Percentiles rank a stretch among this genome's conserved stretches.
phyloP scores from a whole-genome alignment of 345 rosid genomes.

The Iberis pinnata region DNA sequence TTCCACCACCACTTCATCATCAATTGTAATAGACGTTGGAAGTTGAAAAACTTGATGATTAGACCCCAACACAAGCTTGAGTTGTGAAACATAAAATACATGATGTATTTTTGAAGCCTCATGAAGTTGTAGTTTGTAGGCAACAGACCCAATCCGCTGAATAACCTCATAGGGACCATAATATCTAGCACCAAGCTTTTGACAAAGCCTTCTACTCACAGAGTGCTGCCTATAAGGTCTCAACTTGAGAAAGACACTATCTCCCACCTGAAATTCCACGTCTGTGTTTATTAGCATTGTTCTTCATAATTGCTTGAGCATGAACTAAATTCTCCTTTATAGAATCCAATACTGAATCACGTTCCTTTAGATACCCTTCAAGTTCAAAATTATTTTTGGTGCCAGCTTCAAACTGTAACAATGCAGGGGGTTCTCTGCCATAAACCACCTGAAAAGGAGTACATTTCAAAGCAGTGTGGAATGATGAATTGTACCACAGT shows the following conservation, averaged over 20 bases:
- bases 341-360: background rate
- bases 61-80: background rate
- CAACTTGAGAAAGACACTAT: background rate
- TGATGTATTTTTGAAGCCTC: background rate
- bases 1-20: background rate
- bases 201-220: background rate
- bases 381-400: background rate
- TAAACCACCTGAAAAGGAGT: background rate
- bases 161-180: background rate
- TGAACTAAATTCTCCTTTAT: background rate
- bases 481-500: too few species aligned
- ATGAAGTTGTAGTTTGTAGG: background rate
- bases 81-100: background rate
- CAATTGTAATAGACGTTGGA: too few species aligned
- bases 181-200: background rate
- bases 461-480: too few species aligned
- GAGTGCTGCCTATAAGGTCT: background rate
- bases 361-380: background rate
- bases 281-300: background rate
- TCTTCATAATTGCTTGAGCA: background rate
- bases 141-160: background rate
- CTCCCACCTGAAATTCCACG: background rate
- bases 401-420: background rate
- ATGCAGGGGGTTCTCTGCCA: background rate
- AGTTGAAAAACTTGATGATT: background rate